Base-by-base conservation (phyloP, 169 alveolate species). In the Plasmodium relictum region DNA sequence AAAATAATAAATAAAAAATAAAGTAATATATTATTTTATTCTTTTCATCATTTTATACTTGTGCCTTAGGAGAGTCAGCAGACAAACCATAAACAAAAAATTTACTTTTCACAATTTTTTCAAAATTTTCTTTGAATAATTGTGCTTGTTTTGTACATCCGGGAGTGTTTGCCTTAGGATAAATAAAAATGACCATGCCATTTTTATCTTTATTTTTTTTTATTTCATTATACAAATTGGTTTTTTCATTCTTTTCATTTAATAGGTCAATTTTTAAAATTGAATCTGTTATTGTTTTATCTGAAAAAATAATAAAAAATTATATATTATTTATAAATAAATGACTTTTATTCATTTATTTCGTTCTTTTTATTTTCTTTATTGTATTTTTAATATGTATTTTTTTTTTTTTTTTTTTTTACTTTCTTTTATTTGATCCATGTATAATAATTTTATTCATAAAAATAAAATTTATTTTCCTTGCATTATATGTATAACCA, bases 131-230 rank as follows among this genome's bases (percentile, higher is more conserved):
- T 31, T 88, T 88, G 45, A 92, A 94, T 18, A 73, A 41, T 20
- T 94, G 73, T 31, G 96, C 96, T 88, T 94, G 96, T 42, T 90
- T 76, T 3, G 95, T 94, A 41, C 96, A 94, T 6, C 88, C 89
- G 4, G 96, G 96, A 16, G 96, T 94, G 52, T 91, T 88, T 6
- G 93, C 95, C 18, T 93, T 88, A 0, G 96, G 96, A 42, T 91
- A 94, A 16, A 92, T 83, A 58, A 94, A 94, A 69, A 92, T 31
- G 0, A 92, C 96, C 16, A 92, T 24, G 18, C 96, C 96, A n/a
- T 94, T 92, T 85, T 63, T 50, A 16, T 70, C 90, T 6, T 45
- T 70, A 41, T 94, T 89, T 45, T 92, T 74, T 26, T 72, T 88
- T 2, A 94, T 26, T 58, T 88, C 74, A 44, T 61, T 66, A 44